Conservation (phyloP, 768 basidiomycete species). For the Lactarius evosmus region DNA sequence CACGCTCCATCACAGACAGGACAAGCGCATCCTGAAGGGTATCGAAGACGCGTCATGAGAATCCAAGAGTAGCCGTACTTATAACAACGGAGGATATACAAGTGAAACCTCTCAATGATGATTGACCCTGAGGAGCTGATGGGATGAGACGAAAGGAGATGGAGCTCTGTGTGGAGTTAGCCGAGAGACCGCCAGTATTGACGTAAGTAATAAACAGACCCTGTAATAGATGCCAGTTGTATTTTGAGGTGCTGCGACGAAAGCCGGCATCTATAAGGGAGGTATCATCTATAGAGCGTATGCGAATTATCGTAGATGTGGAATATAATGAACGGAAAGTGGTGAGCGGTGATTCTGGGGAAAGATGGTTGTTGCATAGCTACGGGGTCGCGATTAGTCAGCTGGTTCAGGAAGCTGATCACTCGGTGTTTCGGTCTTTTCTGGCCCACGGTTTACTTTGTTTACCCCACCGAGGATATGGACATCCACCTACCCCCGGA, state of each 20-base stretch:
- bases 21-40: neutral
- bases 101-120: neutral
- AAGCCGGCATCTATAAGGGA: neutral
- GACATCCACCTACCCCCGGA: slow-evolving; percentile 15
- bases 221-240: neutral
- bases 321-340: neutral
- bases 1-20: neutral
- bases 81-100: neutral
- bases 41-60: neutral
- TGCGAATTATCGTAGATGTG: neutral
- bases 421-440: neutral
- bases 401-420: slow-evolving; percentile 1
- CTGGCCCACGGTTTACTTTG: neutral
- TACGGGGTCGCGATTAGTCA: slow-evolving; percentile 2
- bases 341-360: neutral
- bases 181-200: neutral
- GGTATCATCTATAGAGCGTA: neutral
- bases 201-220: neutral
- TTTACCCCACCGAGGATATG: slow-evolving; percentile 13
- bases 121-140: neutral
- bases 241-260: neutral
- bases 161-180: neutral
- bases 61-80: neutral
- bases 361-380: slow-evolving; percentile 11
- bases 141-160: neutral